Evolutionary conservation across 2,329 filamentous ascomycete species (phyloP).

Genomic region (Aspergillus viridinutans): DNA sequence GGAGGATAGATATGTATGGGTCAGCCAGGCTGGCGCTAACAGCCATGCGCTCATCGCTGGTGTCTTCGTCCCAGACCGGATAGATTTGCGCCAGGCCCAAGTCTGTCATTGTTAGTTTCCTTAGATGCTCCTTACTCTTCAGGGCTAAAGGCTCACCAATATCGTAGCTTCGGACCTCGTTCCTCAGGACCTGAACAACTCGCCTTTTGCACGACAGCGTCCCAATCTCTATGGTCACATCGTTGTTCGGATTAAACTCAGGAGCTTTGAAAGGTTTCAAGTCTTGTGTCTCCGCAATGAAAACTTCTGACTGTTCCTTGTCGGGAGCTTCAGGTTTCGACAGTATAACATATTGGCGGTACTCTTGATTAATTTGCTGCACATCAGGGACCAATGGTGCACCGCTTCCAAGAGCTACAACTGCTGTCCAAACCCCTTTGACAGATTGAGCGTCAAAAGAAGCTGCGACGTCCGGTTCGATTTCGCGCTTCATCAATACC

Average conservation of each 20-base stretch:
- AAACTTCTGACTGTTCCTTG: conserved; percentile 73
- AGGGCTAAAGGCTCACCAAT: conserved; percentile 58
- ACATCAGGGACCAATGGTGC: conserved; percentile 47
- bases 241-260: conserved; percentile 88
- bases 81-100: conserved; percentile 86
- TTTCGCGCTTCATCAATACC: conserved; percentile 70
- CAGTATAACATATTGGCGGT: conserved; percentile 75
- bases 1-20: conserved; percentile 75
- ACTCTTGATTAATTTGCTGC: conserved; percentile 49
- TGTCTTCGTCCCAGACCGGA: conserved; percentile 87
- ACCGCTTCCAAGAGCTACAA: conserved; percentile 41
- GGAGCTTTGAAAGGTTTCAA: conserved; percentile 74
- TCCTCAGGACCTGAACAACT: conserved; percentile 81
- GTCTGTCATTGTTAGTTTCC: conserved; percentile 48
- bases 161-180: conserved; percentile 86
- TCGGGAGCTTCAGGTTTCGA: conserved; percentile 63
- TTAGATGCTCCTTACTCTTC: background rate
- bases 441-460: conserved; percentile 69
- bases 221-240: conserved; percentile 79
- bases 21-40: conserved; percentile 80
- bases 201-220: conserved; percentile 75
- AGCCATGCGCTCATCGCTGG: conserved; percentile 69
- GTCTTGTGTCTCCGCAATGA: conserved; percentile 66
- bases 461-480: conserved; percentile 68
- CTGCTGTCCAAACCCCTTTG: conserved; percentile 77